These are phyloP conservation scores for Magnaporthales sp. DNA, from an alignment of 2,329 filamentous ascomycete species.

Conservation along the genomic window DNA sequence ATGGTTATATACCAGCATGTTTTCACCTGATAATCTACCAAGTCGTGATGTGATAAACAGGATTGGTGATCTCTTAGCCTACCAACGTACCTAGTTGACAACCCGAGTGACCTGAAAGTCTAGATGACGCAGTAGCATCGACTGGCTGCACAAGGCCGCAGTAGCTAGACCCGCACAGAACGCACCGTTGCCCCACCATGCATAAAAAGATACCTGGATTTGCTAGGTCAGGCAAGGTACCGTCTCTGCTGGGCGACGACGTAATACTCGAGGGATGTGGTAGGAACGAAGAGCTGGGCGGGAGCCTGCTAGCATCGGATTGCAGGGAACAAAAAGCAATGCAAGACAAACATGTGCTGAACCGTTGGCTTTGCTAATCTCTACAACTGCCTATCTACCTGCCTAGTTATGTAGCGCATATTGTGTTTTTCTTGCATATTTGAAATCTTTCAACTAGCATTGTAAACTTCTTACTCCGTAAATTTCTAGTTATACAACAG, in stretches of 20 bases:
- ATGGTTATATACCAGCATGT: not conserved
- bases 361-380: not conserved
- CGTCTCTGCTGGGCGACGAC: not conserved
- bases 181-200: not conserved
- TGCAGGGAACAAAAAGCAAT: not conserved
- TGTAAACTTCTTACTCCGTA: not conserved
- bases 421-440: not conserved
- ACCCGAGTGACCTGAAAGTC: not conserved
- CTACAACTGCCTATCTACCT: not conserved
- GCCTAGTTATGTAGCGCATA: not conserved
- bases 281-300: no score
- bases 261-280: not conserved
- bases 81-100: not conserved
- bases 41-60: not conserved
- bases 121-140: not conserved
- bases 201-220: not conserved
- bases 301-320: not conserved
- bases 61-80: no score
- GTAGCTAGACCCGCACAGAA: not conserved
- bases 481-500: not conserved
- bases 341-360: not conserved
- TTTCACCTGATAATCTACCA: not conserved
- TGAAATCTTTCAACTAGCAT: not conserved
- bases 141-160: not conserved
- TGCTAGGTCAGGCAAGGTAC: not conserved